These are phyloP conservation scores for Phycomyces nitens DNA, from an alignment of 192 early-diverging fungal species.

Conservation along the genomic window DNA sequence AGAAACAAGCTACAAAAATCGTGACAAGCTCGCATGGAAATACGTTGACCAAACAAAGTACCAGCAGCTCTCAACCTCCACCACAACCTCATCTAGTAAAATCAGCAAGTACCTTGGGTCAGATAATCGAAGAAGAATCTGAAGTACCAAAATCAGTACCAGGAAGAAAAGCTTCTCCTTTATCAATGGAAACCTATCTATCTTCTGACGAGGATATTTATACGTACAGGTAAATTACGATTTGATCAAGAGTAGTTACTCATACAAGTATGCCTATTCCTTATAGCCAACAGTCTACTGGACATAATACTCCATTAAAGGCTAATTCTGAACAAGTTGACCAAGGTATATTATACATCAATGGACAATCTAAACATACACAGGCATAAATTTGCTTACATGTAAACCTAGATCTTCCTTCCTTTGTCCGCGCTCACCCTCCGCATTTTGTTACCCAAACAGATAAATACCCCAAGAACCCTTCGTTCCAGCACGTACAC, in stretches of 20 bases:
- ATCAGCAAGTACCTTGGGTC: too few species aligned
- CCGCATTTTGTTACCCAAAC: not conserved
- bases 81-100: not conserved
- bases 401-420: not conserved
- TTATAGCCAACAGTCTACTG: not conserved
- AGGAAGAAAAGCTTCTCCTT: not conserved
- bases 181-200: not conserved
- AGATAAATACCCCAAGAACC: too few species aligned
- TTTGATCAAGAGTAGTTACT: not conserved
- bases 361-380: not conserved
- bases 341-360: not conserved
- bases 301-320: not conserved
- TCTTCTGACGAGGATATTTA: conserved; percentile 2
- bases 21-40: not conserved
- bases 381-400: not conserved
- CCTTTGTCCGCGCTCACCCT: not conserved
- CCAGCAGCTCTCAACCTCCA: not conserved
- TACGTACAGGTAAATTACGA: not conserved
- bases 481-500: too few species aligned
- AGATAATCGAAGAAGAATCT: too few species aligned
- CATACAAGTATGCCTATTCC: not conserved
- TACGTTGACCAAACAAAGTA: too few species aligned
- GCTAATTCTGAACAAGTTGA: not conserved
- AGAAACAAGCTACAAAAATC: not conserved
- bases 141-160: not conserved